phyloP scores from a whole-genome alignment of 106 monocot genomes.

The Dendrobium officinale region DNA sequence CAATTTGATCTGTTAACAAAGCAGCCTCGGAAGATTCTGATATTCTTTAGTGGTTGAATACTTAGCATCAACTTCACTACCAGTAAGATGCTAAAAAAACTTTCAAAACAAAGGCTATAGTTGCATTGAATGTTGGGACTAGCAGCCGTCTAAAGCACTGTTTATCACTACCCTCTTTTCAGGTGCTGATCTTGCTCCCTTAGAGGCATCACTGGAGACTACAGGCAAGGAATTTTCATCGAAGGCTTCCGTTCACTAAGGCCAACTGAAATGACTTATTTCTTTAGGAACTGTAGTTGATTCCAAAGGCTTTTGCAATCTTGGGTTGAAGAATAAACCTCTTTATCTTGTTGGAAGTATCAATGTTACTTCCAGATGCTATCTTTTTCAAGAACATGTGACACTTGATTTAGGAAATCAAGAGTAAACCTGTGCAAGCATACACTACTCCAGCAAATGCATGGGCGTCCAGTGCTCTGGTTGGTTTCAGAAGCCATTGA shows the following conservation, averaged over 20 bases:
- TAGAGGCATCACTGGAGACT: slow-evolving; percentile 5
- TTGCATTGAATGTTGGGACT: not conserved
- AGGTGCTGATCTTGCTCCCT: slow-evolving; percentile 15
- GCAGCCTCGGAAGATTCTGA: slow-evolving; percentile 1
- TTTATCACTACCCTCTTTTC: slow-evolving; percentile 31
- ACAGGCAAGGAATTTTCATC: slow-evolving; percentile 18
- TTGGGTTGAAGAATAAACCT: not conserved
- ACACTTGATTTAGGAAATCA: slow-evolving; percentile 92
- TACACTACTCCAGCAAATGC: slow-evolving; percentile 98
- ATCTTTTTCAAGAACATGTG: slow-evolving; percentile 89
- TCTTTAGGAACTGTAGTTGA: slow-evolving; percentile 13
- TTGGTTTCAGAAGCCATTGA: slow-evolving; percentile 82
- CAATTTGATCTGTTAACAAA: not conserved
- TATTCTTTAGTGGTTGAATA: not conserved
- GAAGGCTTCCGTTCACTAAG: slow-evolving; percentile 11
- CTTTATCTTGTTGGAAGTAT: too few species aligned
- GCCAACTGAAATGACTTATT: slow-evolving; percentile 15
- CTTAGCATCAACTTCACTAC: not conserved
- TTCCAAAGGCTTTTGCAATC: slow-evolving; percentile 31
- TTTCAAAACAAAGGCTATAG: not conserved
- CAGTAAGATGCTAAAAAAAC: not conserved
- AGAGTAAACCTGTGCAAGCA: slow-evolving; percentile 94
- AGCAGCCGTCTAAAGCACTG: slow-evolving; percentile 30
- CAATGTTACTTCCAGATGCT: slow-evolving; percentile 25
- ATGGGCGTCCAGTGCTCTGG: slow-evolving; percentile 88